Conservation (phyloP, 2,329 filamentous ascomycete genomes). For the Penicillium sp. region DNA sequence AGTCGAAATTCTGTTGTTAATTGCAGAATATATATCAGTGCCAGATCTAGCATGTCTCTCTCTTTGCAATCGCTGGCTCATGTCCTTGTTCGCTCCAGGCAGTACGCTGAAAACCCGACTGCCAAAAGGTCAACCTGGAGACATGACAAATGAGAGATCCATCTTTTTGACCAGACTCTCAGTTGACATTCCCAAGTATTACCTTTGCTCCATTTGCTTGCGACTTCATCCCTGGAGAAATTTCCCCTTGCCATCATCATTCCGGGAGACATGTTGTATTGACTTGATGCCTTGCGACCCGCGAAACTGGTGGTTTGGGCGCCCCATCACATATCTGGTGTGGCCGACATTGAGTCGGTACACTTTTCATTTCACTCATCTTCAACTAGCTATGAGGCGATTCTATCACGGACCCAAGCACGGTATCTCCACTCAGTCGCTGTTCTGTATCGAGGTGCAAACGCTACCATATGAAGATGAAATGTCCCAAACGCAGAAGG, state of each 20-base stretch:
- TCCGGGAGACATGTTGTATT: neutral
- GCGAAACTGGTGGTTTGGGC: neutral
- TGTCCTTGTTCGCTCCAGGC: neutral
- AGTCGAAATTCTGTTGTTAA: slow-evolving; percentile 1
- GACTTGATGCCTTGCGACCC: no score
- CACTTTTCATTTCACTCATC: slow-evolving; percentile 4
- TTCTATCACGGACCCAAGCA: slow-evolving; percentile 5
- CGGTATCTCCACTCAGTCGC: slow-evolving; percentile 4
- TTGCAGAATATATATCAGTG: neutral
- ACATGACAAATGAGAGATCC: slow-evolving; percentile 1
- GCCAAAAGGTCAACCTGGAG: neutral
- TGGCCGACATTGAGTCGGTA: neutral
- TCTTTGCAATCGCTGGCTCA: neutral
- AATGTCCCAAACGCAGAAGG: neutral
- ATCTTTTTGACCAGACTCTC: slow-evolving; percentile 3
- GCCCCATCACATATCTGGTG: neutral
- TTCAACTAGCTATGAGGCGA: slow-evolving; percentile 8
- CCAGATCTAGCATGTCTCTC: slow-evolving; percentile 2
- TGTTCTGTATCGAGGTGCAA: slow-evolving; percentile 4
- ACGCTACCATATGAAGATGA: neutral
- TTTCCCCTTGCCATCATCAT: neutral
- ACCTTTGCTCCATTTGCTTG: slow-evolving; percentile 8
- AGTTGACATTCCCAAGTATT: slow-evolving; percentile 6
- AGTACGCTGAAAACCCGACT: neutral
- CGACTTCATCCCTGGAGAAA: slow-evolving; percentile 8